Evolutionary conservation across 768 basidiomycete species (phyloP).

Genomic region (Podaxis pistillaris): DNA sequence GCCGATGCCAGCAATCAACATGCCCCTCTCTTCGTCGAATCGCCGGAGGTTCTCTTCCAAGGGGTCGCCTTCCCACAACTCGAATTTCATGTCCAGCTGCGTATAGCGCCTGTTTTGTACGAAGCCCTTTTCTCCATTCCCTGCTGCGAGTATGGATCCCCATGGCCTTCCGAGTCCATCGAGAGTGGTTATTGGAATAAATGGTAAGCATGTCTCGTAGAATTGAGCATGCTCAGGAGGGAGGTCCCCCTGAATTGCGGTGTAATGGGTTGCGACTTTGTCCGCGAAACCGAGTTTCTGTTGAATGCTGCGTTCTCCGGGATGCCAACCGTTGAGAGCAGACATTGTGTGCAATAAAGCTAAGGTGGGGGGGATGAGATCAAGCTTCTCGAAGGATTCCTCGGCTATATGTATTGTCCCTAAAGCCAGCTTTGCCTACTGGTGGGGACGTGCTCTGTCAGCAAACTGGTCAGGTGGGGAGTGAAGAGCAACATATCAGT

Average conservation of each 20-base stretch:
- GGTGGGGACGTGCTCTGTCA: neutral
- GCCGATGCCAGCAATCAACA: constrained; percentile 55
- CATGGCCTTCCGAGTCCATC: constrained; percentile 54
- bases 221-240: constrained; percentile 49
- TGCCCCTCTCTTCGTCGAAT: constrained; percentile 20
- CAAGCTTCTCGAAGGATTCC: constrained; percentile 27
- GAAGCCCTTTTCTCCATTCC: constrained; percentile 46
- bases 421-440: neutral
- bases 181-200: constrained; percentile 56
- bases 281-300: constrained; percentile 41
- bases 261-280: constrained; percentile 28
- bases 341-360: constrained; percentile 17
- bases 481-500: too few species aligned
- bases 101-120: constrained; percentile 33
- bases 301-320: constrained; percentile 52
- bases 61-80: constrained; percentile 57
- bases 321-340: constrained; percentile 44
- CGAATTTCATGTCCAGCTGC: constrained; percentile 37
- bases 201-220: constrained; percentile 46
- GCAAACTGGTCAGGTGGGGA: neutral
- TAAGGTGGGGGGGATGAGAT: constrained; percentile 22
- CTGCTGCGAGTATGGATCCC: constrained; percentile 52
- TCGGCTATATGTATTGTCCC: neutral
- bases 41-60: constrained; percentile 34
- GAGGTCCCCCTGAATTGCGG: constrained; percentile 43